Evolutionary conservation across 108 stramenopile species (phyloP).

Genomic region (Cyclotella distinguenda): DNA sequence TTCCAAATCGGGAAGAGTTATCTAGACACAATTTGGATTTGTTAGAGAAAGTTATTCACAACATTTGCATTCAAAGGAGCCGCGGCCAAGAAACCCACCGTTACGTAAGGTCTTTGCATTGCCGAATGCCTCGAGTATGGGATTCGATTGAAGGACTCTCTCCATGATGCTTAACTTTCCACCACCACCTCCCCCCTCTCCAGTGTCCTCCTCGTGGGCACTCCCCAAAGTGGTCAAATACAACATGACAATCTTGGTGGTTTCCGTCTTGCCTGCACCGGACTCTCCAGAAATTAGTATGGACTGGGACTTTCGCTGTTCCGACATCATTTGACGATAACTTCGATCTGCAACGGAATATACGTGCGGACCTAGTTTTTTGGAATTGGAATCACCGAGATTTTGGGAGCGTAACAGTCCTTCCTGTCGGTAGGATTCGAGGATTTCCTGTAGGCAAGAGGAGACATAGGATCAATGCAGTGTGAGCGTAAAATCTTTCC

Average conservation of each 20-base stretch:
- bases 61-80: neutral
- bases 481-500: too few relatives aligned
- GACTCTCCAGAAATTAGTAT: constrained; percentile 94
- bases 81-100: constrained; percentile 27
- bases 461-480: too few relatives aligned
- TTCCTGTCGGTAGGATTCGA: constrained; percentile 82
- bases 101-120: constrained; percentile 99
- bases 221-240: constrained; percentile 87
- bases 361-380: constrained; percentile 87
- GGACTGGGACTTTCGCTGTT: constrained; percentile 79
- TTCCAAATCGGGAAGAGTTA: constrained; percentile 99
- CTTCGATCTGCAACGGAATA: constrained; percentile 90
- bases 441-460: constrained; percentile 57
- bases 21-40: constrained; percentile 21
- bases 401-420: constrained; percentile 82
- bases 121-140: constrained; percentile 99
- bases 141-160: constrained; percentile 95
- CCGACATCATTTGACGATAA: constrained; percentile 89
- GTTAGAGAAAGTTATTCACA: neutral
- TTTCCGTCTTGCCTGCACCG: constrained; percentile 96
- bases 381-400: constrained; percentile 50
- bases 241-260: constrained; percentile 94
- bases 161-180: constrained; percentile 81
- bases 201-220: constrained; percentile 35
- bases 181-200: constrained; percentile 2